Percentiles rank a stretch among this genome's conserved stretches.
phyloP scores from a whole-genome alignment of 441 rosid species.

The Pelargonium australe region DNA sequence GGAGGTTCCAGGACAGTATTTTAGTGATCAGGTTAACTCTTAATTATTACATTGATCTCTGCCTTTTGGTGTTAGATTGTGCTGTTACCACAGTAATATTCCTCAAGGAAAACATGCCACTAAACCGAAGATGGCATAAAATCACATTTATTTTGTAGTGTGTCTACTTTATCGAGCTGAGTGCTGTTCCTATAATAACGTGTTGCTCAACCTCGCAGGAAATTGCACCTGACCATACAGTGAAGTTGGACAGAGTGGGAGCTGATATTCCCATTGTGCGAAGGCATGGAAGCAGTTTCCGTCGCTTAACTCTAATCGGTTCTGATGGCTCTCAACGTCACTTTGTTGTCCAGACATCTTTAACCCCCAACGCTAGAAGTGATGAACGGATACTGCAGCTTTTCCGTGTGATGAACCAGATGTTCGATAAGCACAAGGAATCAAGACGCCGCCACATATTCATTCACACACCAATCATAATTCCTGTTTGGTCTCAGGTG shows the following conservation, averaged over 20 bases:
- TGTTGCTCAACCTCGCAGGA: constrained; percentile 44
- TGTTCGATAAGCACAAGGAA: constrained; percentile 98
- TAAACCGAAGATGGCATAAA: neutral
- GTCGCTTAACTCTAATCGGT: constrained; percentile 90
- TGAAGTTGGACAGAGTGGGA: constrained; percentile 90
- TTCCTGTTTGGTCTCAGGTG: constrained; percentile 99
- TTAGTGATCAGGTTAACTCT: constrained; percentile 72
- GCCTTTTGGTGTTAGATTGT: neutral
- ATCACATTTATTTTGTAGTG: neutral
- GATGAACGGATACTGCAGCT: constrained; percentile 96
- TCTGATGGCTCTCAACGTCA: constrained; percentile 96
- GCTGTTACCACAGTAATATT: neutral
- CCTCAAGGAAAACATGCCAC: neutral
- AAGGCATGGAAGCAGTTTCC: constrained; percentile 99
- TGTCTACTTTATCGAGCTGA: neutral
- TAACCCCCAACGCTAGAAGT: constrained; percentile 98
- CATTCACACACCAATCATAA: constrained; percentile 92
- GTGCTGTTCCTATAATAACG: constrained; percentile 25
- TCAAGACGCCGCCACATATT: constrained; percentile 84
- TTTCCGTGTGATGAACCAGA: constrained; percentile 96
- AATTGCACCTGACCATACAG: constrained; percentile 88
- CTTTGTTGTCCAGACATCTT: constrained; percentile 94
- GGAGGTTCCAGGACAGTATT: constrained; percentile 98
- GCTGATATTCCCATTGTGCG: constrained; percentile 95
- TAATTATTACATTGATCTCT: constrained; percentile 5